Percentiles rank a stretch among this genome's conserved stretches.
Evolutionary conservation across 2,329 filamentous ascomycete species (phyloP).

Genomic region (Cladosporium sp.): DNA sequence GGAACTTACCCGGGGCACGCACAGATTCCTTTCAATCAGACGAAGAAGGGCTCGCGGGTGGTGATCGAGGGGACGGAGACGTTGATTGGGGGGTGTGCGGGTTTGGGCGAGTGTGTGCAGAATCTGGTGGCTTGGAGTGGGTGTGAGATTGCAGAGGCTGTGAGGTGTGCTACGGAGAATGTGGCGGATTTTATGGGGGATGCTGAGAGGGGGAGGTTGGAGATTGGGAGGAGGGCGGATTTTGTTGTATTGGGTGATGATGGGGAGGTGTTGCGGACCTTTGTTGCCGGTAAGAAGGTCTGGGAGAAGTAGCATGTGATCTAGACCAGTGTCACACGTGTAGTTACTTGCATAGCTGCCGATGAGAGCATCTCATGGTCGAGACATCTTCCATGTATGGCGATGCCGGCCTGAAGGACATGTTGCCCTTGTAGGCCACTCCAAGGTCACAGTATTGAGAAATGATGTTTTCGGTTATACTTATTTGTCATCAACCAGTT

Average conservation of each 20-base stretch:
- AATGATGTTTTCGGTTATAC: no score
- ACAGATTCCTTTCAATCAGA: slow-evolving; percentile 53
- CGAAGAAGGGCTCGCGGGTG: slow-evolving; percentile 50
- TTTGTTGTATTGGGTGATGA: slow-evolving; percentile 50
- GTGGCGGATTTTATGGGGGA: slow-evolving; percentile 53
- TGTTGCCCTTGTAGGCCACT: no score
- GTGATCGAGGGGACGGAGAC: slow-evolving; percentile 56
- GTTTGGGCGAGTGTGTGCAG: slow-evolving; percentile 52
- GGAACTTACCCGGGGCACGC: slow-evolving; percentile 52
- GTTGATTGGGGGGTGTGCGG: slow-evolving; percentile 55
- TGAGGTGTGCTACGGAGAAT: slow-evolving; percentile 53
- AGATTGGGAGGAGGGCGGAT: slow-evolving; percentile 49
- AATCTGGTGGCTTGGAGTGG: slow-evolving; percentile 51
- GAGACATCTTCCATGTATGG: no score
- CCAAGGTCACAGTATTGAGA: no score
- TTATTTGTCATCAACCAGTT: no score
- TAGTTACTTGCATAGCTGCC: no score
- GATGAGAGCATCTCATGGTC: no score
- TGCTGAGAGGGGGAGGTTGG: slow-evolving; percentile 45
- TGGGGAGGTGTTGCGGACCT: slow-evolving; percentile 50
- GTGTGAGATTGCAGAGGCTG: slow-evolving; percentile 50
- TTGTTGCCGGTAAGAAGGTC: slow-evolving; percentile 50
- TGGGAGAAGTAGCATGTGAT: slow-evolving; percentile 39
- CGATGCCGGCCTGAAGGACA: no score
- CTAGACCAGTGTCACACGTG: no score